phyloP scores from a whole-genome alignment of 768 basidiomycete genomes.

The Hypsizygus marmoreus region DNA sequence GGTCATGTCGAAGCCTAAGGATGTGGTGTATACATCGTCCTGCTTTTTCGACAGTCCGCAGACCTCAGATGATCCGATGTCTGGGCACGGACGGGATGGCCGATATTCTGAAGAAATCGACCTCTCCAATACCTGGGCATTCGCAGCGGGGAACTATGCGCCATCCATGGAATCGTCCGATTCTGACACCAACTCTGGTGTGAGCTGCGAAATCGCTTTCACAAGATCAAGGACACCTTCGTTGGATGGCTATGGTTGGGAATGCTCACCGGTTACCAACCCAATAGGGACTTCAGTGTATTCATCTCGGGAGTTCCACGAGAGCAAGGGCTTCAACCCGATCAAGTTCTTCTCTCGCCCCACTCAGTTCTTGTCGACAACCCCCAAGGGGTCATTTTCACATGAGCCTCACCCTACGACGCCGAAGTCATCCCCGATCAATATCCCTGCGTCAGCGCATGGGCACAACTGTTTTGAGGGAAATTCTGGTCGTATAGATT shows the following conservation, averaged over 20 bases:
- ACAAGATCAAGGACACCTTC: constrained; percentile 6
- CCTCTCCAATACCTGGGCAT: constrained; percentile 8
- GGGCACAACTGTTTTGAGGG: not conserved
- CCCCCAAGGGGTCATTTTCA: not conserved
- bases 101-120: too few relatives aligned
- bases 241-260: not conserved
- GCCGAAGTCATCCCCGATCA: not conserved
- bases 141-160: constrained; percentile 2
- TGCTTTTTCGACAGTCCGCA: too few relatives aligned
- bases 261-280: not conserved
- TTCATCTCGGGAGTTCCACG: not conserved
- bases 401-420: not conserved
- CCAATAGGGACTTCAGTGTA: too few relatives aligned
- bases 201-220: constrained; percentile 6
- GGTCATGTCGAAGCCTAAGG: too few relatives aligned
- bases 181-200: constrained; percentile 4
- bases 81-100: too few relatives aligned
- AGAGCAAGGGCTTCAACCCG: constrained; percentile 10
- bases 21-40: constrained; percentile 4
- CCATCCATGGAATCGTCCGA: constrained; percentile 2
- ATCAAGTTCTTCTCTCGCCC: constrained; percentile 15
- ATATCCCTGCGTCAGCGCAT: not conserved
- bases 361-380: constrained; percentile 4
- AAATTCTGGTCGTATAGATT: too few relatives aligned
- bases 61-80: too few relatives aligned